A percentile compares a stretch with the other conserved stretches of the same genome.
These are phyloP conservation scores for Eucalyptus curtisii DNA, from an alignment of 345 rosid species.

Conservation along the genomic window DNA sequence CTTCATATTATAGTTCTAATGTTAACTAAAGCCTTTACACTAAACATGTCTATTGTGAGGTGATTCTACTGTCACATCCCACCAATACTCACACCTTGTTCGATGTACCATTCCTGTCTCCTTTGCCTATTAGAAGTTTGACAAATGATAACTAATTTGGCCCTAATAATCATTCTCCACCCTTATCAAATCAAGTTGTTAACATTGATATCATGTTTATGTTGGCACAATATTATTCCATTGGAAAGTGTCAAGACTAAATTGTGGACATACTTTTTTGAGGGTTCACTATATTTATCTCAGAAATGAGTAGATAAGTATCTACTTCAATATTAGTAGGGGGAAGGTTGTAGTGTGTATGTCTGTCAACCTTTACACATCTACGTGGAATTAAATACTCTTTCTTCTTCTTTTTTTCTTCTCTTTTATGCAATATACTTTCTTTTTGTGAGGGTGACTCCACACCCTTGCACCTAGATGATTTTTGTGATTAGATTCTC, in stretches of 20 bases:
- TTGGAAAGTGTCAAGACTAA: not conserved
- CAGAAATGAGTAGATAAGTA: not conserved
- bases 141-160: not conserved
- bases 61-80: not conserved
- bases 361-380: not conserved
- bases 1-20: not conserved
- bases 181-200: not conserved
- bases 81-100: not conserved
- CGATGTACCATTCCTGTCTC: not conserved
- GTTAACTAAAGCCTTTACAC: not conserved
- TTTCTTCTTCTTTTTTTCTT: not conserved
- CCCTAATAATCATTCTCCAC: too few species aligned
- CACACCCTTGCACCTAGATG: too few species aligned
- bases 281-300: not conserved
- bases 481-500: too few species aligned
- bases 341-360: not conserved
- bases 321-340: not conserved
- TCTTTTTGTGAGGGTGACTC: too few species aligned
- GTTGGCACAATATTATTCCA: not conserved
- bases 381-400: not conserved
- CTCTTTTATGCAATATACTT: not conserved
- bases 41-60: not conserved
- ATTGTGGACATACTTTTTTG: not conserved
- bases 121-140: not conserved
- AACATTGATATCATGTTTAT: not conserved